These are phyloP conservation scores for Phytophthora uliginosa DNA, from an alignment of 352 stramenopile species.

Conservation along the genomic window DNA sequence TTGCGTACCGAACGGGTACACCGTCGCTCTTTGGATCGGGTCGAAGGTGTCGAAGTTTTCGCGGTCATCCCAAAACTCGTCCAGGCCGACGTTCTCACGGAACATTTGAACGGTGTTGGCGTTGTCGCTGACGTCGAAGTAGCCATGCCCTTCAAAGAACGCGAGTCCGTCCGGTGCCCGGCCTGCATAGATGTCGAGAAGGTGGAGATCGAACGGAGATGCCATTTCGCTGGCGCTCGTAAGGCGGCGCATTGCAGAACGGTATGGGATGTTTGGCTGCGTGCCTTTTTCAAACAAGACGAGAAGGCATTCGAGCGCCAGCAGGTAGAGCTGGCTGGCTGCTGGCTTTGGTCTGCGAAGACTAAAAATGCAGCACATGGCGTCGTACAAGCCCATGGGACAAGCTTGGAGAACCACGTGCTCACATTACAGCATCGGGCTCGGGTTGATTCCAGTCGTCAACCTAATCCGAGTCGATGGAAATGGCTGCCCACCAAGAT, in stretches of 20 bases:
- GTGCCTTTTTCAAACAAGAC: slow-evolving; percentile 34
- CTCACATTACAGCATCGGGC: slow-evolving; percentile 21
- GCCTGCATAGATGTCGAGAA: slow-evolving; percentile 70
- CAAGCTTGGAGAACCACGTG: slow-evolving; percentile 15
- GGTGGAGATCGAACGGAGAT: slow-evolving; percentile 69
- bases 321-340: slow-evolving; percentile 13
- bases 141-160: slow-evolving; percentile 83
- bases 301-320: slow-evolving; percentile 27
- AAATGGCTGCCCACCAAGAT: not conserved
- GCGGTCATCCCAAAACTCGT: slow-evolving; percentile 73
- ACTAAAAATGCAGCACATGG: slow-evolving; percentile 39
- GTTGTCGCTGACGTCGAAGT: slow-evolving; percentile 78
- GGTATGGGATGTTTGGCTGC: slow-evolving; percentile 20
- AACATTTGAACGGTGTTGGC: slow-evolving; percentile 87
- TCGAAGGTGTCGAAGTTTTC: slow-evolving; percentile 44
- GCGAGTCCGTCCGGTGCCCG: slow-evolving; percentile 55
- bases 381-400: slow-evolving; percentile 10
- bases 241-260: slow-evolving; percentile 17
- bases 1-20: slow-evolving; percentile 44
- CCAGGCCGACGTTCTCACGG: slow-evolving; percentile 69
- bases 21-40: slow-evolving; percentile 29
- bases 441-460: slow-evolving; percentile 23
- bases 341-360: not conserved
- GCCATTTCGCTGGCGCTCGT: slow-evolving; percentile 21
- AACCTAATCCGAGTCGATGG: slow-evolving; percentile 12